Percentiles rank a stretch among this genome's conserved stretches.
phyloP scores from a whole-genome alignment of 345 rosid genomes.

The Hibiscus syriacus region DNA sequence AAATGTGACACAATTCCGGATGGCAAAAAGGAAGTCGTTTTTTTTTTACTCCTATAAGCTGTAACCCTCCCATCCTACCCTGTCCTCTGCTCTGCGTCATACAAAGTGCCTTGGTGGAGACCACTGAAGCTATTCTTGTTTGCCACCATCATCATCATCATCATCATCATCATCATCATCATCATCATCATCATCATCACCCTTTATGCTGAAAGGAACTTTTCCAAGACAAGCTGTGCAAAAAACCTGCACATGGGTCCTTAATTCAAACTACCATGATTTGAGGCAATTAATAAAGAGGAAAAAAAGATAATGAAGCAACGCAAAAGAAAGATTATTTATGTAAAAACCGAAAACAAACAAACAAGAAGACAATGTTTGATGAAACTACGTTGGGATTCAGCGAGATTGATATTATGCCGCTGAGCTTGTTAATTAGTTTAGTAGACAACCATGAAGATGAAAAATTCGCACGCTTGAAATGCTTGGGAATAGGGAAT shows the following conservation, averaged over 20 bases:
- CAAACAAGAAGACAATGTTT: too few species aligned
- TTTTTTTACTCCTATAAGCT: neutral
- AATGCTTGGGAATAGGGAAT: too few species aligned
- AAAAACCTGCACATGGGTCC: neutral
- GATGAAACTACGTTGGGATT: too few species aligned
- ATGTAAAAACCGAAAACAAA: too few species aligned
- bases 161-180: too few species aligned
- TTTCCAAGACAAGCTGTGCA: slow-evolving; percentile 2
- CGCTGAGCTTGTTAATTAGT: too few species aligned
- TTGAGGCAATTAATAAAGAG: neutral
- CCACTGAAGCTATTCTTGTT: slow-evolving; percentile 14
- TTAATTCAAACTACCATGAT: neutral
- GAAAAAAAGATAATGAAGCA: too few species aligned
- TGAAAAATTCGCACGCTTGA: too few species aligned
- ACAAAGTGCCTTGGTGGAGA: slow-evolving; percentile 22
- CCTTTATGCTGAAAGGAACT: slow-evolving; percentile 4
- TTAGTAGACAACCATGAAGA: too few species aligned
- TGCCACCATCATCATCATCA: slow-evolving; percentile 7
- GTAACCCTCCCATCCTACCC: neutral
- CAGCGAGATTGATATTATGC: too few species aligned
- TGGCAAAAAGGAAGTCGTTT: neutral
- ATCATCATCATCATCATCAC: neutral
- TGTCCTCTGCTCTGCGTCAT: slow-evolving; percentile 5
- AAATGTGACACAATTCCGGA: too few species aligned
- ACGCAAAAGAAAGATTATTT: too few species aligned